phyloP scores from a whole-genome alignment of 257 asterid species.

The Buddleja alternifolia region DNA sequence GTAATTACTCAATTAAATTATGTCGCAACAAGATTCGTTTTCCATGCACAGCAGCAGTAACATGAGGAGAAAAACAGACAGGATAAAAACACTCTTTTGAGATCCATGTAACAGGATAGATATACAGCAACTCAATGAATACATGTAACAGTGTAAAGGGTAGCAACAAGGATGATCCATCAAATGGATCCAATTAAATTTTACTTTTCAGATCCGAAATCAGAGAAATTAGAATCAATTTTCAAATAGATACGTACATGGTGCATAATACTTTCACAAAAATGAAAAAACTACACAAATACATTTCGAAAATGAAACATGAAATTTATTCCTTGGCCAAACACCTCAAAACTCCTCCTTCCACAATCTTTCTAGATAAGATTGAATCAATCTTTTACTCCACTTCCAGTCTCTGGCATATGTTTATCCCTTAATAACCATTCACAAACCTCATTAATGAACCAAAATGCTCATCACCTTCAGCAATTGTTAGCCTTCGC shows the following conservation, averaged over 20 bases:
- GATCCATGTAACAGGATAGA: background rate
- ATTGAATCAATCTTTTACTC: too few species aligned
- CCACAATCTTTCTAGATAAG: too few species aligned
- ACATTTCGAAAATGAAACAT: background rate
- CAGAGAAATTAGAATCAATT: background rate
- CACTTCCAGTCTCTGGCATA: too few species aligned
- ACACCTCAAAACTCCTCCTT: too few species aligned
- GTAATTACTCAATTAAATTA: too few species aligned
- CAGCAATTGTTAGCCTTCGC: slow-evolving; percentile 13
- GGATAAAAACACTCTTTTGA: too few species aligned
- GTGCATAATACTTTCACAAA: background rate
- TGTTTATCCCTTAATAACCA: too few species aligned
- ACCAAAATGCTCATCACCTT: slow-evolving; percentile 20
- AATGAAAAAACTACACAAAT: too few species aligned
- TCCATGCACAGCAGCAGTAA: background rate
- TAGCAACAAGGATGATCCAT: too few species aligned
- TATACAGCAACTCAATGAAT: too few species aligned
- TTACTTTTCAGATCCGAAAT: background rate
- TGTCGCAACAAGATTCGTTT: background rate
- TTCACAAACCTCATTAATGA: slow-evolving; percentile 13
- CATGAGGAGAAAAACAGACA: background rate
- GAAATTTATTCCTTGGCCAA: background rate
- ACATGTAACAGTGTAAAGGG: too few species aligned
- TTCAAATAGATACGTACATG: background rate
- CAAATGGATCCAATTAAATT: too few species aligned